Conservation (phyloP, 805 yeast species). For the Pichia californica region DNA sequence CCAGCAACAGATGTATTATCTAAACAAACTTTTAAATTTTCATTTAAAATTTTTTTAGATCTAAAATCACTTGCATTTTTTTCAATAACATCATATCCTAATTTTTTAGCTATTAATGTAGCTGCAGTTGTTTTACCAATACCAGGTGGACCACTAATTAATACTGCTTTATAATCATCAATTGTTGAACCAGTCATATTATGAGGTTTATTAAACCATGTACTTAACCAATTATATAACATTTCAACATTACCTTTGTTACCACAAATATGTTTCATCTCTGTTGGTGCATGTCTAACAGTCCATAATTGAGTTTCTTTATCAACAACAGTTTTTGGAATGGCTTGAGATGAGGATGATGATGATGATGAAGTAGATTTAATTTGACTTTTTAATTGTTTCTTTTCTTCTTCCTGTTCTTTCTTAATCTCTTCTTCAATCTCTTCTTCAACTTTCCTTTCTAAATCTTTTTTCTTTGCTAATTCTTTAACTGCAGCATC, state of each 20-base stretch:
- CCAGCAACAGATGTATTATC: conserved; percentile 82
- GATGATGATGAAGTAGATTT: too few species aligned
- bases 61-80: conserved; percentile 87
- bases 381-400: conserved; percentile 16
- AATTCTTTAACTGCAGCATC: conserved; percentile 68
- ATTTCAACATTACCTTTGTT: conserved; percentile 69
- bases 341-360: too few species aligned
- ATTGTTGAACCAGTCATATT: conserved; percentile 51
- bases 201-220: conserved; percentile 62
- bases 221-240: conserved; percentile 64
- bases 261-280: conserved; percentile 78
- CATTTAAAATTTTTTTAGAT: conserved; percentile 68
- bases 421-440: conserved; percentile 32
- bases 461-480: conserved; percentile 64
- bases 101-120: conserved; percentile 58
- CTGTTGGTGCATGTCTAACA: conserved; percentile 81
- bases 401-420: conserved; percentile 14
- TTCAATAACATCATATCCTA: conserved; percentile 71
- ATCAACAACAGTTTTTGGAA: conserved; percentile 24
- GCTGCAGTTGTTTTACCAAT: conserved; percentile 83
- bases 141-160: conserved; percentile 86
- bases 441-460: conserved; percentile 43
- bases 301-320: conserved; percentile 68
- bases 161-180: conserved; percentile 71
- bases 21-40: conserved; percentile 61